phyloP scores from a whole-genome alignment of 163 green algal species.

The Chloromonas sp. region DNA sequence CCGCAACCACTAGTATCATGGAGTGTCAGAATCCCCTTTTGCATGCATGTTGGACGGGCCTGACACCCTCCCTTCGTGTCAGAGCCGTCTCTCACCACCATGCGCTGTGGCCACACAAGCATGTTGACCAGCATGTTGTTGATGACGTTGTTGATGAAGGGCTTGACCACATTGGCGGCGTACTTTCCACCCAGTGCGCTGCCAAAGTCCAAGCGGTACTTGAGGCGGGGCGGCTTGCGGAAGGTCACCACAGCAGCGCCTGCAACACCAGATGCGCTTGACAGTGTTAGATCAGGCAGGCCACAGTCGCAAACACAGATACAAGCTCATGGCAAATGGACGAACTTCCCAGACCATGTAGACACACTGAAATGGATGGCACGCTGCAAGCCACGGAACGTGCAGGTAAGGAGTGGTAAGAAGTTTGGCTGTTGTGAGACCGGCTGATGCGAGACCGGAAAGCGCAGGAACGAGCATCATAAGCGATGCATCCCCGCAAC shows the following conservation, averaged over 20 bases:
- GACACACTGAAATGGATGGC: too few relatives aligned
- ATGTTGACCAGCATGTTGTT: conserved; percentile 62
- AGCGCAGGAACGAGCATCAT: too few relatives aligned
- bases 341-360: too few relatives aligned
- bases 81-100: conserved; percentile 55
- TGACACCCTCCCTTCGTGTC: neutral
- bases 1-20: too few relatives aligned
- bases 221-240: conserved; percentile 59
- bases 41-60: neutral
- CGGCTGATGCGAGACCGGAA: too few relatives aligned
- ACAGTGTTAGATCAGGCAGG: too few relatives aligned
- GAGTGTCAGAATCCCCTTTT: too few relatives aligned
- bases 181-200: conserved; percentile 56
- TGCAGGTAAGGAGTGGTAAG: too few relatives aligned
- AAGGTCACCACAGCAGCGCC: conserved; percentile 44
- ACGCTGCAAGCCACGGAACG: too few relatives aligned
- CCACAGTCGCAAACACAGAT: neutral
- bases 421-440: too few relatives aligned
- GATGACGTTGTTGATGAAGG: conserved; percentile 77
- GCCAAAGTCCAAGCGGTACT: conserved; percentile 81
- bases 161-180: conserved; percentile 49
- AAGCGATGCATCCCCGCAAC: too few relatives aligned
- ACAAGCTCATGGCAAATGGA: too few relatives aligned
- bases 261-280: conserved; percentile 7
- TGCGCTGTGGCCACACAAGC: conserved; percentile 80